Evolutionary conservation across 768 basidiomycete species (phyloP), one percentile per base, ranked within the genome.

Genomic region (Boletus insuetus): DNA sequence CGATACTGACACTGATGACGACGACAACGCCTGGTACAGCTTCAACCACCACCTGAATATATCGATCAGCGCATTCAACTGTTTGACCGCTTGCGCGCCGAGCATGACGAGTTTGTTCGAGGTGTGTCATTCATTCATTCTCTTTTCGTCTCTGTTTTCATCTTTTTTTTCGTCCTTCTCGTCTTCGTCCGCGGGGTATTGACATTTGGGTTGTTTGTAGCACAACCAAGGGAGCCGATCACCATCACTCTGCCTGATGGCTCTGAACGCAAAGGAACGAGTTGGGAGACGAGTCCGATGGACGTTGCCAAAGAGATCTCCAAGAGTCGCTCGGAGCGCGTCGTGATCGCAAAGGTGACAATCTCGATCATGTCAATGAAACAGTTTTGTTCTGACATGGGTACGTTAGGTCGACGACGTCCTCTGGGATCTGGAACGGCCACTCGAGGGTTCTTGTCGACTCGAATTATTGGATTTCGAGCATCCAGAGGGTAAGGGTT

Each of bases 241-340:
- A 78, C 75, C 3, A 76, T 99, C 66, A 94, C 91, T 4, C 72
- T 99, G 59, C 88, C 85, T 6, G 91, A 98, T 77, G 94, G 95
- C 16, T 85, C 88, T 8, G 81, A 87, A 63, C 83, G 91, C 49
- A 83, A 89, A 57, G 96, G 84, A 19, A 93, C 77, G 56, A 88
- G 91, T 70, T 99, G 93, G 93, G 91, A 97, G 77, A 98, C 96
- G 19, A 89, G 82, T 53, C 97, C 97, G 2, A 82, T 98, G 84
- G 84, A 89, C 64, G 75, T 99, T 55, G 95, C 96, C 43, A 89
- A 91, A 69, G 85, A 85, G 63, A 79, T 99, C 46, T 88, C 90
- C 16, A 91, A 92, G 72, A 85, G 87, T 64, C 77, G 97, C 19
- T 84, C 95, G 0, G 96, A 99, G 58, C 82, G 86, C 41, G 77